Evolutionary conservation across 257 asterid genomes (phyloP).

Genomic region (Solanum medicagineum): DNA sequence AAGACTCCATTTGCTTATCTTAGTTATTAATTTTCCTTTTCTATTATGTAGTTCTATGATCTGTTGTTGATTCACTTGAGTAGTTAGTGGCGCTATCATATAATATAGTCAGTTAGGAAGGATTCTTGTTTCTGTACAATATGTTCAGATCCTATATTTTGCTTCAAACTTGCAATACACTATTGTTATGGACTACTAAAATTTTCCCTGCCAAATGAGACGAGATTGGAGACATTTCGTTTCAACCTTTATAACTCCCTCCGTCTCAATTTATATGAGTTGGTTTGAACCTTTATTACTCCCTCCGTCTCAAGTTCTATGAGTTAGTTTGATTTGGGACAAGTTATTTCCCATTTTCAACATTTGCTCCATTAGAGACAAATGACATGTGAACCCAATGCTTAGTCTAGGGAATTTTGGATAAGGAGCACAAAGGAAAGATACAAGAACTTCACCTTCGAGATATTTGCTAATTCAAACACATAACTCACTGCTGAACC

Average conservation of each 20-base stretch:
- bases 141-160: background rate
- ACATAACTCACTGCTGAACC: too few species aligned
- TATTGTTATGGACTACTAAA: background rate
- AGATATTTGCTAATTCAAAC: too few species aligned
- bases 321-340: too few species aligned
- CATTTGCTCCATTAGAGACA: too few species aligned
- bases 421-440: too few species aligned
- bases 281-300: too few species aligned
- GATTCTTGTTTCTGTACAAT: conserved; percentile 1
- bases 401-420: too few species aligned
- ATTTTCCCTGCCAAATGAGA: background rate
- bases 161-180: background rate
- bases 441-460: too few species aligned
- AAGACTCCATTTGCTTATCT: background rate
- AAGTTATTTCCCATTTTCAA: too few species aligned
- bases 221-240: background rate
- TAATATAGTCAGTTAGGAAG: background rate
- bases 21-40: background rate
- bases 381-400: too few species aligned
- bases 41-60: background rate
- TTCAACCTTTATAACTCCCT: background rate
- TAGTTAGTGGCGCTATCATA: background rate
- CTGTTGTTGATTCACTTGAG: background rate
- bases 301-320: too few species aligned
- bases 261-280: too few species aligned